Base-by-base conservation (phyloP, 495 filamentous ascomycete species). In the Penicillium cataractarum region DNA sequence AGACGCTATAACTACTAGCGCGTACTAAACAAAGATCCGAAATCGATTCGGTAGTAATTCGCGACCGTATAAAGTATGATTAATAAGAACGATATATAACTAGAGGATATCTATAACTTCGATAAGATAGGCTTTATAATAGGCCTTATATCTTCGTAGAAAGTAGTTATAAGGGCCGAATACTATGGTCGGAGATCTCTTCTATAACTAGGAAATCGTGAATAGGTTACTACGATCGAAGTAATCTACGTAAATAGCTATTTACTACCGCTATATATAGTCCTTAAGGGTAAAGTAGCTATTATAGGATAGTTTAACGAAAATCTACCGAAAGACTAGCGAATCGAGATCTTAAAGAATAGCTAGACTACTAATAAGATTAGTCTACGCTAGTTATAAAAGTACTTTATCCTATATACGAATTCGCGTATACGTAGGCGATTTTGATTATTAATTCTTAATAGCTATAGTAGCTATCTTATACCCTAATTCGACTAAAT, bases 221-320 rank as follows among this genome's bases (percentile, higher is more conserved):
- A 80, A 64, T 82, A 61, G 72, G 63, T 73, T 37, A 78, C 68
- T 52, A 58, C 70, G 22, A 78, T 82, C 55, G 12, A 75, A 24
- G 21, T 24, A 49, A 70, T 78, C 4, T 64, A 56, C 64, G 57
- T 65, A 19, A 10, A 27, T 29, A 21, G 57, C 22, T 60, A 32
- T 37, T 26, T 22, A 5, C 19, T 60, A 21, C 57, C 57, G 29
- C 57, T 13, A 31, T 53, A 13, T 15, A 21, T 60, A 21, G 53
- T 60, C 1, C 53, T 60, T 12, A 60, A 53, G 12, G 48, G 48
- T 2, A 44, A 60, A 21, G 46, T 52, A 17, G 19, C 17, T 44
- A 58, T 48, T 26, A 13, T n/a, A 0, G 37, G 49, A 26, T 61
- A 24, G 57, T 35, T 37, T n/a, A n/a, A n/a, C 22, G 29, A 52